Evolutionary conservation across 2,329 filamentous ascomycete species (phyloP), one percentile per base, ranked within the genome.

Genomic region (Alternaria gansuensis): DNA sequence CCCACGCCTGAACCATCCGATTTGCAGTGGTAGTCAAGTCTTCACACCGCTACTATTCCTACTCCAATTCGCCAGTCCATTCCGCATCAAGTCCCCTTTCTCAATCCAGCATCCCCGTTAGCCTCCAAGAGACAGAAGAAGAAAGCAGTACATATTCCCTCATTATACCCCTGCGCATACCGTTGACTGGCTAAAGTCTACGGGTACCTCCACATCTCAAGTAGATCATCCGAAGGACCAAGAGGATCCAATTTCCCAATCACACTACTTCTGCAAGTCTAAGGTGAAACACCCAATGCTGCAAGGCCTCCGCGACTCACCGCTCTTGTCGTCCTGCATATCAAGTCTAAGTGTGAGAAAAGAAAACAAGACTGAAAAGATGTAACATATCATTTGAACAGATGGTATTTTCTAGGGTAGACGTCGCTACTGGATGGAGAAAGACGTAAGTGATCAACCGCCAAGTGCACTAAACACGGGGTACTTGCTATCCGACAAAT

Each of bases 401-500:
- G 31, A 23, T 34, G n/a, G 26, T 48, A 17, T 26, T 31, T 23
- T 21, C 33, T 23, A 23, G 31, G 26, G 31, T 48, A 24, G 43
- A 24, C 29, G 21, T 36, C 21, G 21, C 31, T 48, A 48, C 44
- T 48, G 31, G 44, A 48, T 48, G 36, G 21, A 31, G 29, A 48
- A 48, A 48, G 29, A 48, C 8, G 31, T 8, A 36, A 24, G 31
- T 34, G 29, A 48, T 48, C 44, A 48, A 23, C 44, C 31, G 44
- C 29, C 44, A 48, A 48, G 44, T 24, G 31, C 44, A 26, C 44
- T 48, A 48, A 48, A 48, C 21, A 48, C 44, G 44, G 44, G 29
- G 44, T n/a, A 24, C 21, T 43, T n/a, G 14, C 31, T n/a, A 48
- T 36, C 29, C 44, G 44, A 34, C 29, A 48, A 33, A 48, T 26